Evolutionary conservation across 1,139 yeast species (phyloP).

Genomic region (Kurtzmaniella quercitrusa): DNA sequence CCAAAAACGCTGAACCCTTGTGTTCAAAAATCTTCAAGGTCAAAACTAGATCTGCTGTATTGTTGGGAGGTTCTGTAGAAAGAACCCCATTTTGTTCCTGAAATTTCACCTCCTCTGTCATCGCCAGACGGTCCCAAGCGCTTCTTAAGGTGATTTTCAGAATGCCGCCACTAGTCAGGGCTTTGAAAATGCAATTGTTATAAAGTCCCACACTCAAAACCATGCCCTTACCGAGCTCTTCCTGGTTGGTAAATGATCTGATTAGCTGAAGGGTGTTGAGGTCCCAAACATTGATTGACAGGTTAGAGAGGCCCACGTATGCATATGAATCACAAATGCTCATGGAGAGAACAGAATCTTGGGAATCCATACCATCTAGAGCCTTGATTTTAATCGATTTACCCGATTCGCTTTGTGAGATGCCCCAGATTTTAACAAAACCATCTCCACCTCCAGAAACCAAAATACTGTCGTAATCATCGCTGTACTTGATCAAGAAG

Average conservation of each 20-base stretch:
- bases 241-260: slow-evolving; percentile 43
- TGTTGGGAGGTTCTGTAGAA: neutral
- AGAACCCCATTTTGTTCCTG: neutral
- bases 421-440: slow-evolving; percentile 68
- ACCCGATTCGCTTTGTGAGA: slow-evolving; percentile 9
- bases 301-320: slow-evolving; percentile 75
- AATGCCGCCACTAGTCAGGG: slow-evolving; percentile 50
- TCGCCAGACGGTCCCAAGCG: slow-evolving; percentile 8
- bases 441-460: slow-evolving; percentile 89
- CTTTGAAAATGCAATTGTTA: slow-evolving; percentile 51
- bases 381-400: slow-evolving; percentile 16
- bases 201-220: slow-evolving; percentile 43
- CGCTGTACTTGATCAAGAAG: slow-evolving; percentile 18
- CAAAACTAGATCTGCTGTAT: slow-evolving; percentile 16
- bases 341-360: slow-evolving; percentile 68
- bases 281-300: slow-evolving; percentile 79
- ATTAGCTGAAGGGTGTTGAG: slow-evolving; percentile 72
- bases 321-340: slow-evolving; percentile 58
- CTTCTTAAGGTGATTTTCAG: slow-evolving; percentile 46
- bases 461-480: slow-evolving; percentile 17
- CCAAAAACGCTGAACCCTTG: slow-evolving; percentile 21
- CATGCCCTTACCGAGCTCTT: slow-evolving; percentile 29
- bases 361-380: slow-evolving; percentile 52
- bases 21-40: slow-evolving; percentile 25
- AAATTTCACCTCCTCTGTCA: slow-evolving; percentile 6